These are phyloP conservation scores for Pseudogymnoascus destructans DNA, from an alignment of 2,329 filamentous ascomycete species.

Conservation along the genomic window DNA sequence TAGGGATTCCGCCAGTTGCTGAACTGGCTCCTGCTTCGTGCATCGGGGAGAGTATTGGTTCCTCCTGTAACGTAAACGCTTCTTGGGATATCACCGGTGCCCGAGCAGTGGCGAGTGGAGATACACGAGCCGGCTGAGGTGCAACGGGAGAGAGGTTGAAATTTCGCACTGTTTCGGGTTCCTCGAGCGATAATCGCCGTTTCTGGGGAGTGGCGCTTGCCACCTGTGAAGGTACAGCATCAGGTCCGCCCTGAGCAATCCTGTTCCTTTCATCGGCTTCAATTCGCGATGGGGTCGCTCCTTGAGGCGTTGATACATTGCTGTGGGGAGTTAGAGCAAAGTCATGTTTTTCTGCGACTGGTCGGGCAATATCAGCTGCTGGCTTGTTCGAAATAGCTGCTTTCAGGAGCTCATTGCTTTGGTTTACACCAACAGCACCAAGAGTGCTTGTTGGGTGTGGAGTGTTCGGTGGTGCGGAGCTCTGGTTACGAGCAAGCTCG, in stretches of 20 bases:
- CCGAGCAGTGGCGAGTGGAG: conserved; percentile 40
- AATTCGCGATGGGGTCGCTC: not conserved
- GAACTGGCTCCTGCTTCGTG: conserved; percentile 37
- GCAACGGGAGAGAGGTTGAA: conserved; percentile 55
- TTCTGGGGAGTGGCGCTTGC: not conserved
- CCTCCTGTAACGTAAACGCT: conserved; percentile 18
- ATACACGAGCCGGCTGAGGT: conserved; percentile 60
- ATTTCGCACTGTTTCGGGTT: conserved; percentile 38
- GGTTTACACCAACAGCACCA: not conserved
- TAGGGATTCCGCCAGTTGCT: conserved; percentile 49
- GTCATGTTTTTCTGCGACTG: not conserved
- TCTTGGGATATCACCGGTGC: conserved; percentile 23
- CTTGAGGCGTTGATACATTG: not conserved
- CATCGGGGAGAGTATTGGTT: conserved; percentile 41
- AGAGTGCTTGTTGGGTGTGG: not conserved
- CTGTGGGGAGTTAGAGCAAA: not conserved
- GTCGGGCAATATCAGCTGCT: not conserved
- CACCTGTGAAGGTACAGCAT: not conserved
- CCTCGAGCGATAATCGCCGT: not conserved
- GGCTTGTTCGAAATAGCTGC: not conserved
- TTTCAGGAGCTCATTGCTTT: conserved; percentile 3
- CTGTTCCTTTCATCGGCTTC: not conserved
- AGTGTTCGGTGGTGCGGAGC: not conserved
- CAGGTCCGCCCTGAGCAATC: not conserved
- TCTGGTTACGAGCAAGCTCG: conserved; percentile 3